Percentiles rank a stretch among this genome's conserved stretches.
Conservation (phyloP, 75 land plant genomes). For the Cryptomeria japonica region DNA sequence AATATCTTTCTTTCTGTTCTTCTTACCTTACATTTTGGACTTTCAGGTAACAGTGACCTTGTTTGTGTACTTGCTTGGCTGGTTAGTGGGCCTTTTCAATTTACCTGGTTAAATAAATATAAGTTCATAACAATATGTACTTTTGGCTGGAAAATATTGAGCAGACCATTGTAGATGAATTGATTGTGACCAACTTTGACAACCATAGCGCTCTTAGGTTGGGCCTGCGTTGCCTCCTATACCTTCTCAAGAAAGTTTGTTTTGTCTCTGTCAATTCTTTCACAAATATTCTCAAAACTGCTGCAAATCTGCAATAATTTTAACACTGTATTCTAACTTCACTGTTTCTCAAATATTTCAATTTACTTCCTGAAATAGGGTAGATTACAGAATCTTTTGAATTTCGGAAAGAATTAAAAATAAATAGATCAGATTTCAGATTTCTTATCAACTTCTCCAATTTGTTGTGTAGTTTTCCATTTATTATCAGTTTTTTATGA, state of each 20-base stretch:
- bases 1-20: too few species aligned
- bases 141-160: not conserved
- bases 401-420: not conserved
- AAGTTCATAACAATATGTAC: not conserved
- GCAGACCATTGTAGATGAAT: not conserved
- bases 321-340: not conserved
- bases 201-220: not conserved
- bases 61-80: too few species aligned
- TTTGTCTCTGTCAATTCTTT: not conserved
- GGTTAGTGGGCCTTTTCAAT: too few species aligned
- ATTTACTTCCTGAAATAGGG: not conserved
- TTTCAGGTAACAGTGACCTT: too few species aligned
- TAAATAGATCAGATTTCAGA: not conserved
- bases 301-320: not conserved
- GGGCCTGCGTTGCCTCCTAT: not conserved
- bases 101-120: too few species aligned
- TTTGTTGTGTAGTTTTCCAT: not conserved
- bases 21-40: too few species aligned
- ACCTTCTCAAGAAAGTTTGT: not conserved
- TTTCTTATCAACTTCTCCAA: not conserved
- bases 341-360: not conserved
- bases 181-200: not conserved
- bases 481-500: not conserved
- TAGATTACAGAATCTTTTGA: not conserved
- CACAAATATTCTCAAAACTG: too few species aligned